Evolutionary conservation across 2,329 filamentous ascomycete genomes (phyloP).

Genomic region (Fusarium verticillioides): DNA sequence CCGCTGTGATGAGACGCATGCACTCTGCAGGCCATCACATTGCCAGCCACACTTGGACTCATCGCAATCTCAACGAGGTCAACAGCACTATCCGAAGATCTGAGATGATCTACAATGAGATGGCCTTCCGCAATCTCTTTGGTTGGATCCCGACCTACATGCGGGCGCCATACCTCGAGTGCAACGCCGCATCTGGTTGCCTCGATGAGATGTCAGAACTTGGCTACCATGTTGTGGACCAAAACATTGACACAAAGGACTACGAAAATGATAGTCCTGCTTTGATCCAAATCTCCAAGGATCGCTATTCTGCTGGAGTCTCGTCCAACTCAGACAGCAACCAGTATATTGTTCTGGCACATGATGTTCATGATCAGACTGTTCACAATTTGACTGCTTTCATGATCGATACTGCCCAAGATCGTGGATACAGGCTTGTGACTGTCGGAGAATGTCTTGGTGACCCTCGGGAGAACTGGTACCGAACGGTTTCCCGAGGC

Average conservation of each 20-base stretch:
- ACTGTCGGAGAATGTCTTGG: conserved; percentile 68
- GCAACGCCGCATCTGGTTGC: conserved; percentile 54
- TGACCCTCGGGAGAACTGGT: conserved; percentile 64
- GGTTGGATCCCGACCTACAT: conserved; percentile 57
- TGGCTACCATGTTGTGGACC: conserved; percentile 67
- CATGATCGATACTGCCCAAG: conserved; percentile 56
- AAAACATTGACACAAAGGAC: conserved; percentile 70
- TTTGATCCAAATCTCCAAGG: conserved; percentile 60
- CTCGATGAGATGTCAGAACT: conserved; percentile 51
- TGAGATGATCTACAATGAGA: conserved; percentile 59
- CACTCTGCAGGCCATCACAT: conserved; percentile 58
- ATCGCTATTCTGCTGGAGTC: conserved; percentile 49
- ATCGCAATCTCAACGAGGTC: conserved; percentile 55
- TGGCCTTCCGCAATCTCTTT: conserved; percentile 56
- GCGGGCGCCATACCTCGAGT: conserved; percentile 59
- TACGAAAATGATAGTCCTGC: conserved; percentile 63
- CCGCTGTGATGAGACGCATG: conserved; percentile 55
- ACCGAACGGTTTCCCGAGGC: conserved; percentile 50
- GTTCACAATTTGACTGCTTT: conserved; percentile 55
- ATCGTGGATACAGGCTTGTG: conserved; percentile 59
- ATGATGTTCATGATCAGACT: conserved; percentile 63
- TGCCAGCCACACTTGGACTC: conserved; percentile 60
- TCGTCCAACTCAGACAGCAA: conserved; percentile 47
- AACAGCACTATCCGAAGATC: conserved; percentile 48
- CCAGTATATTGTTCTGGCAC: conserved; percentile 63